Base-by-base conservation (phyloP, 1,284 basidiomycete genomes). In the Tilletia horrida region DNA sequence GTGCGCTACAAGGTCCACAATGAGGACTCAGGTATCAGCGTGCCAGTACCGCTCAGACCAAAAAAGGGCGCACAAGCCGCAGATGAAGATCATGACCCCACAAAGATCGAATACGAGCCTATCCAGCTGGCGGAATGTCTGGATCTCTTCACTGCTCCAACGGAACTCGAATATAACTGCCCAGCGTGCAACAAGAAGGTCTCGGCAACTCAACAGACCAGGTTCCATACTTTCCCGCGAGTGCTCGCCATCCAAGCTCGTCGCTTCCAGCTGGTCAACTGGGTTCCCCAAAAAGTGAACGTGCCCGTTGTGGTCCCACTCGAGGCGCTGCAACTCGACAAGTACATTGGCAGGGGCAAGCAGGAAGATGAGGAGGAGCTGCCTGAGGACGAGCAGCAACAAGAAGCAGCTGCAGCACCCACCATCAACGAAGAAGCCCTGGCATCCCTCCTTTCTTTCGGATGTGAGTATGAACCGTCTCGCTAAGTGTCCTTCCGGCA, bases 281-380 rank as follows among this genome's bases (percentile, higher is more conserved):
- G 95, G 95, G 92, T 98, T 2, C 95, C 96, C 0, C 88, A 90
- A 4, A 98, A 98, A 82, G 87, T 97, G 43, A 92, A 96, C 72
- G 91, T 98, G 29, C 93, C 93, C 0, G 84, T 97, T 25, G 82
- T 87, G n/a, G 84, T 97, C 0, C 89, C 90, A 0, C 75, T 84
- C 7, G 68, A 65, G 74, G 82, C 1, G 83, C 94, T 59, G 81
- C 65, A 84, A 16, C 86, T 97, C 45, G 90, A 91, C 67, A 76
- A 82, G 4, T 91, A 91, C 77, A 78, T 91, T 1, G 91, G 91
- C 2, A 83, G 82, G 29, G 94, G 95, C 0, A 83, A 91, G 13
- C 89, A 91, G 79, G 83, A 85, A 0, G 87, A 86, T 9, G 95
- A 98, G 84, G 84, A 83, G 3, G 88, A 88, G 75, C 83, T 96